Evolutionary conservation across 495 filamentous ascomycete genomes (phyloP), one percentile per base, ranked within the genome.

Genomic region (Aspergillus cristatus): DNA sequence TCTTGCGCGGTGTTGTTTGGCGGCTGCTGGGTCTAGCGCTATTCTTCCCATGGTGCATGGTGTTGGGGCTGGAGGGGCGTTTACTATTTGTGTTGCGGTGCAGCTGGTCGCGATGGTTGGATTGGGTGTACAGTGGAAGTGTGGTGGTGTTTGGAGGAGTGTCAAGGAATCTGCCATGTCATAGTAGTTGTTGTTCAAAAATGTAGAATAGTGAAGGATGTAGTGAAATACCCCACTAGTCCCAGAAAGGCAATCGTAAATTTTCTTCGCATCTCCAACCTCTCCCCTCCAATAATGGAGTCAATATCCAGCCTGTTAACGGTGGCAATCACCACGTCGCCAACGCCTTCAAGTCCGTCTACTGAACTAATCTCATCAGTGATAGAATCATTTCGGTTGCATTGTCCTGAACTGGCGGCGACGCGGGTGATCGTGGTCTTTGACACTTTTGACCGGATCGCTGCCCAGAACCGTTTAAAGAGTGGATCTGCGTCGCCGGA

Each of bases 1-100:
- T 47, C 54, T 86, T 11, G 73, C 75, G 0, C 47, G 79, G 22
- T 85, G 79, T 47, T 39, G 80, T 25, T 61, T 85, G 17, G 81
- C 79, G 3, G 82, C 80, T 2, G 80, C 60, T 0, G 74, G 72
- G 0, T 76, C 74, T 7, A 81, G 73, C 1, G 64, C 71, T 2
- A 73, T 84, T 20, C 65, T 71, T 38, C 75, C 75, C 0, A 70
- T 86, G 71, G 74, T 79, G 15, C 51, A 75, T 32, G 63, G 48
- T 0, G 69, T 83, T 47, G 82, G 82, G 0, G 58, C 61, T 30
- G 71, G 70, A 0, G 37, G 48, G 0, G 43, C 50, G 1, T 61
- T 57, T 29, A 67, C 68, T 0, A 52, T 68, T 18, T 67, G 61
- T 44, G 59, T 46, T 25, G 51, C 48, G 22, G 55, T 64, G 1